Base-by-base conservation (phyloP, 352 stramenopile species). In the Hyaloperonospora arabidopsidis region DNA sequence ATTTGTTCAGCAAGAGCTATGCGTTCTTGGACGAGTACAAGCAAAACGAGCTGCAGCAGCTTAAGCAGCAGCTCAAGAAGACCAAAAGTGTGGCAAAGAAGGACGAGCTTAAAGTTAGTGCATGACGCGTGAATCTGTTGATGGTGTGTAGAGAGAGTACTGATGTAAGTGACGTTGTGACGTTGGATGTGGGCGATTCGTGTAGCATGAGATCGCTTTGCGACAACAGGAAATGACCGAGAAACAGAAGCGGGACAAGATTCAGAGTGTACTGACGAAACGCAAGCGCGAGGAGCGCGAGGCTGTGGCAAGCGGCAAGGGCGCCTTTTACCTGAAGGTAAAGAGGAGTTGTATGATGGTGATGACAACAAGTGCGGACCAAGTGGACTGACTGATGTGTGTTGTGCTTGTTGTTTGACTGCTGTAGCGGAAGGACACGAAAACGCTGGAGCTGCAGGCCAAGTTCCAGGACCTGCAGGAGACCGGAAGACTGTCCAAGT, bases 401-500 rank as follows among this genome's bases (percentile, higher is more conserved):
- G 22, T 44, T 23, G 12, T 45, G 12, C 45, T 21, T 48, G 4
- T 28, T 51, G 14, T 1, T 60, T 12, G 10, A 25, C n/a, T 40
- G 35, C 29, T 67, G 38, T 59, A 91, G 82, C 76, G 79, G 55
- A 95, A 93, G 52, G 88, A 96, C 74, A 93, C 94, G 78, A 94
- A 95, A 57, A 89, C 85, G 55, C 40, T 96, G 28, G 87, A 95
- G 64, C 70, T 96, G 22, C 76, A 95, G 23, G 74, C 88, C 68
- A 93, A 94, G 57, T 97, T 95, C 73, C 76, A 96, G 56, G 84
- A 93, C 48, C 62, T 97, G 23, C 76, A 93, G 57, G 80, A 93
- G 40, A 82, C 73, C 15, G 89, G 89, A n/a, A 86, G 79, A 41
- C 63, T 97, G 45, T 87, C 82, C 47, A 96, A 95, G 63, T 96